Conservation (phyloP, 148 eudicot genomes). For the Persicaria tinctoria region DNA sequence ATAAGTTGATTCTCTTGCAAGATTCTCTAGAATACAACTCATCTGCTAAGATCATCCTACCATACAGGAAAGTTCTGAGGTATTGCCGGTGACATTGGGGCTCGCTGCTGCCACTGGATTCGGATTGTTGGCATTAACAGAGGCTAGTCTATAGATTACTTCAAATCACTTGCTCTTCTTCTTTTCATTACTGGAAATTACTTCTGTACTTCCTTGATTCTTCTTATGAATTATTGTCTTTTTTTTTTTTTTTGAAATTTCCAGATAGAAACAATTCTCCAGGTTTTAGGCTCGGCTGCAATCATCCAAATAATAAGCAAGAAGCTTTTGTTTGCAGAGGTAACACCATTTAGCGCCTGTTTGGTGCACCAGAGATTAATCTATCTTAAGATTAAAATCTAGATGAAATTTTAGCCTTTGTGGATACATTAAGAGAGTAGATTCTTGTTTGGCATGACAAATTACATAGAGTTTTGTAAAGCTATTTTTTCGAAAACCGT, state of each 20-base stretch:
- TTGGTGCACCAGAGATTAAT: no score
- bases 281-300: conserved; percentile 80
- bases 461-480: no score
- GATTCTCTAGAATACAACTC: neutral
- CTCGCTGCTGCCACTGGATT: conserved; percentile 81
- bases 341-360: neutral
- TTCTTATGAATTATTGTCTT: neutral
- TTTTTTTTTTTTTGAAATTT: neutral
- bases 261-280: conserved; percentile 85
- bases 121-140: conserved; percentile 62
- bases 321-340: conserved; percentile 91
- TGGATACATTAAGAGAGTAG: no score
- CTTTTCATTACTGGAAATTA: neutral
- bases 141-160: conserved; percentile 36
- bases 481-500: no score
- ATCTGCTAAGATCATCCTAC: no score
- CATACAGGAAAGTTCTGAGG: conserved; percentile 57
- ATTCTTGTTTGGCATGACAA: no score
- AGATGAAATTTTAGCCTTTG: no score
- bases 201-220: neutral
- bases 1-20: neutral
- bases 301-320: conserved; percentile 70
- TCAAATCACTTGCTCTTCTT: neutral
- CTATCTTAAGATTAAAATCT: no score
- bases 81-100: conserved; percentile 44